phyloP scores from a whole-genome alignment of 371 early-diverging fungal species.

The Homolaphlyctis polyrhiza region DNA sequence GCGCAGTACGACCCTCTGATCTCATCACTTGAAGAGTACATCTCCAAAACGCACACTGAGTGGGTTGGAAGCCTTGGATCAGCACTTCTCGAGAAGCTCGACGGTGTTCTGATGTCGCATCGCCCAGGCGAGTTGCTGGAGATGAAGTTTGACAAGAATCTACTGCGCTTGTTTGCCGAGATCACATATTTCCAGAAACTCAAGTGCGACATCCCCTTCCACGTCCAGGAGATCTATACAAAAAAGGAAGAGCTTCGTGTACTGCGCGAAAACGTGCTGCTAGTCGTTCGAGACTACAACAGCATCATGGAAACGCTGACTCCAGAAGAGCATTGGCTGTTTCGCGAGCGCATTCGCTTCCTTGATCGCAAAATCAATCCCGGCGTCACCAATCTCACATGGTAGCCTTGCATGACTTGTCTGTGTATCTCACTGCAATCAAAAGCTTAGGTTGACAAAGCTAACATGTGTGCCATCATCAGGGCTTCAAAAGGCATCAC shows the following conservation, averaged over 20 bases:
- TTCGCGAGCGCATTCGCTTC: constrained; percentile 48
- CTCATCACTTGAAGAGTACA: constrained; percentile 45
- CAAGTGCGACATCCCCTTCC: constrained; percentile 51
- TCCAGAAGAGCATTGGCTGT: constrained; percentile 42
- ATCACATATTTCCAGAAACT: constrained; percentile 51
- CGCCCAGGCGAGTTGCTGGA: constrained; percentile 33
- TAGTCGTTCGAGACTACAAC: constrained; percentile 55
- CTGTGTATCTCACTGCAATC: too few relatives aligned
- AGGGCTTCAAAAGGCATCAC: constrained; percentile 49
- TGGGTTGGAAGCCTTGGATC: constrained; percentile 36
- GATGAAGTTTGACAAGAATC: constrained; percentile 44
- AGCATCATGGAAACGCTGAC: constrained; percentile 44
- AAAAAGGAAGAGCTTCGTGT: constrained; percentile 52
- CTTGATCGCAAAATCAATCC: constrained; percentile 56
- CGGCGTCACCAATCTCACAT: constrained; percentile 45
- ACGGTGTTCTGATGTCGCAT: constrained; percentile 40
- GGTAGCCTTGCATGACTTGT: too few relatives aligned
- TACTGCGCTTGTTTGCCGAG: constrained; percentile 44
- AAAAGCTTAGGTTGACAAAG: too few relatives aligned
- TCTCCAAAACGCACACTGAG: constrained; percentile 40
- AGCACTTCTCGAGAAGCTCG: constrained; percentile 27
- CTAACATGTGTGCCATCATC: too few relatives aligned
- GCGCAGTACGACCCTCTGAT: constrained; percentile 39
- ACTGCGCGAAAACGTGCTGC: constrained; percentile 50
- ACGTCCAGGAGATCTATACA: constrained; percentile 47